Conservation (phyloP, 139 green algal species). For the Coelastrella sp. region DNA sequence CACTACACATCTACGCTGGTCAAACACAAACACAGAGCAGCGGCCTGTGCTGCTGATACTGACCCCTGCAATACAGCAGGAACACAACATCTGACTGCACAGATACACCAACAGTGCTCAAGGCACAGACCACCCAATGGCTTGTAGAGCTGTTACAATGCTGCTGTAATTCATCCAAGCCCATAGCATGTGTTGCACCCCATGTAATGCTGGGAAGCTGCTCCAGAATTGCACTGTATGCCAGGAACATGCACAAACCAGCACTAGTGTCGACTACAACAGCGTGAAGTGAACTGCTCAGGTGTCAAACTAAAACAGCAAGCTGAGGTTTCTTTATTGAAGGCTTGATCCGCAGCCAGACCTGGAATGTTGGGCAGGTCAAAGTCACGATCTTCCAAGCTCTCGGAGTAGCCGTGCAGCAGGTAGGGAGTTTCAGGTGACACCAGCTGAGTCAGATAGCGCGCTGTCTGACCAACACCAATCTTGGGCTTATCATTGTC, state of each 20-base stretch:
- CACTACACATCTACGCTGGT: not conserved
- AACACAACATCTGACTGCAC: no score
- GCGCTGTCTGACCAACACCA: not conserved
- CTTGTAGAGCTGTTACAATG: no score
- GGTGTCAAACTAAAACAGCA: not conserved
- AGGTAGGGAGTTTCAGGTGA: slow-evolving; percentile 3
- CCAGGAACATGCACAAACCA: not conserved
- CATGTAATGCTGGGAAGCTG: no score
- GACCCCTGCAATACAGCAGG: not conserved
- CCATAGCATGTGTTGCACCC: no score
- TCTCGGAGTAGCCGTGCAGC: not conserved
- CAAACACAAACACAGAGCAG: not conserved
- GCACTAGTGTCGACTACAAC: not conserved
- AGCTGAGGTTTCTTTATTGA: not conserved
- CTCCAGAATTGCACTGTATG: not conserved
- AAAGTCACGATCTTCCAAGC: not conserved
- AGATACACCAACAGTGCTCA: no score
- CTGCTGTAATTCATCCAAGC: no score
- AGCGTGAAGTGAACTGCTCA: not conserved
- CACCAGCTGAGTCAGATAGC: slow-evolving; percentile 1
- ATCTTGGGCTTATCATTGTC: not conserved
- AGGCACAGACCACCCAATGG: no score
- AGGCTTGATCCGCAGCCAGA: no score
- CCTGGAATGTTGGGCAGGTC: not conserved
- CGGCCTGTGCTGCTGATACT: not conserved